Evolutionary conservation across 495 filamentous ascomycete genomes (phyloP), one percentile per base, ranked within the genome.

Genomic region (Pseudevernia furfuracea): DNA sequence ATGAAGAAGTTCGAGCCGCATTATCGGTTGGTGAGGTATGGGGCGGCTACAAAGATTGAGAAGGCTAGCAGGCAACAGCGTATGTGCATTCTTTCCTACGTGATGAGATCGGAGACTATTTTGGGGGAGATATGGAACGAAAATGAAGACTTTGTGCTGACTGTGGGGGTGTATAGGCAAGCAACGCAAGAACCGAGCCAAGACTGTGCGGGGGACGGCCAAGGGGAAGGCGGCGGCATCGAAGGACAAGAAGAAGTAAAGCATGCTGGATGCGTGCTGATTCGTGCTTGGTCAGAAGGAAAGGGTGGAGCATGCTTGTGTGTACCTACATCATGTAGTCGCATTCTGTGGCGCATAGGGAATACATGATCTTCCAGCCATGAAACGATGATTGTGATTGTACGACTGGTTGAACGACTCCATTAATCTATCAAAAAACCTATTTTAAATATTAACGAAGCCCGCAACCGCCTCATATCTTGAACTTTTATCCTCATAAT

Each of bases 1-100:
- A 85, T 97, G 86, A 97, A 97, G 89, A 96, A 97, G 82, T 99
- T 97, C 80, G 95, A 99, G 88, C 95, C 95, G 71, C 89, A 89
- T 80, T 97, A 96, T 88, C 86, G 94, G 77, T 85, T 96, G 65
- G 86, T 97, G 78, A 86, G 95, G 72, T 88, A 95, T 76, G 94
- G 94, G 72, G 83, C 88, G 66, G 92, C 90, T 68, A 79, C 75
- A 73, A 97, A 97, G 90, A 83, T 92, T 76, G 95, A 99, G 88
- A 91, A 91, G 82, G 82, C 95, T 69, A 89, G 85, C 82, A 86
- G 95, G 83, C 94, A 99, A 82, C 95, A 99, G 79, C 92, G 94
- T 98, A 94, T 74, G 95, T 95, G 68, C 30, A 70, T 34, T 48
- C 60, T 44, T 61, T 37, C 38, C 21, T 57, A 58, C 25, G 49